Conservation (phyloP, 2,329 filamentous ascomycete species). For the Diaporthe batatas region DNA sequence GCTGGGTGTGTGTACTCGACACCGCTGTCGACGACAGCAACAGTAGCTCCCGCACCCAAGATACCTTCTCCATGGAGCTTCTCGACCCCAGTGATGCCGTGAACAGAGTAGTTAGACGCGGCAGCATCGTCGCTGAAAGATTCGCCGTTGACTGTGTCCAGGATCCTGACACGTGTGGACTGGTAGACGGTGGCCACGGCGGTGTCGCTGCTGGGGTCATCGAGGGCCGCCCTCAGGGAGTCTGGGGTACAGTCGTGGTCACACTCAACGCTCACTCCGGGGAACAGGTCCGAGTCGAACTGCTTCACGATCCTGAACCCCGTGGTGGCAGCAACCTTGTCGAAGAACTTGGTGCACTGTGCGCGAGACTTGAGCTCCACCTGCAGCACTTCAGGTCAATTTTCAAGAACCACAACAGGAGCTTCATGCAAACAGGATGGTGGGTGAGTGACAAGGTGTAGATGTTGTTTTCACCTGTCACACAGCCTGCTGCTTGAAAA, state of each 20-base stretch:
- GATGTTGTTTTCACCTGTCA: too few relatives aligned
- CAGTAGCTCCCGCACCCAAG: constrained; percentile 42
- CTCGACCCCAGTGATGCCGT: constrained; percentile 44
- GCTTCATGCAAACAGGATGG: too few relatives aligned
- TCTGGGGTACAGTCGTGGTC: constrained; percentile 33
- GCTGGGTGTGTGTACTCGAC: constrained; percentile 45
- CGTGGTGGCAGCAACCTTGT: constrained; percentile 1
- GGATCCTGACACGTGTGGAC: constrained; percentile 19
- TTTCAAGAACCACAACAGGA: too few relatives aligned
- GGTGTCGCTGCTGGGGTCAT: constrained; percentile 16
- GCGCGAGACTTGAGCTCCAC: constrained; percentile 22
- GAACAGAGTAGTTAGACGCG: constrained; percentile 44
- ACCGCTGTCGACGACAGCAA: constrained; percentile 46
- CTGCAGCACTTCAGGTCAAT: too few relatives aligned
- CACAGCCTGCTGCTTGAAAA: too few relatives aligned
- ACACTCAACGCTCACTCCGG: constrained; percentile 39
- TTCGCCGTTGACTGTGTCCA: constrained; percentile 34
- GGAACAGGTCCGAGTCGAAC: constrained; percentile 40
- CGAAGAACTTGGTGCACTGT: neutral
- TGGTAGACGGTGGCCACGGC: constrained; percentile 8
- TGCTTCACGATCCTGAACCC: constrained; percentile 24
- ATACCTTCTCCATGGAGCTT: constrained; percentile 43
- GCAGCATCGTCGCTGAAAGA: constrained; percentile 24
- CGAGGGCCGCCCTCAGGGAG: constrained; percentile 32
- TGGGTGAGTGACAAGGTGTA: too few relatives aligned